Conservation (phyloP, 192 early-diverging fungal genomes). For the Oehlia diaphana region DNA sequence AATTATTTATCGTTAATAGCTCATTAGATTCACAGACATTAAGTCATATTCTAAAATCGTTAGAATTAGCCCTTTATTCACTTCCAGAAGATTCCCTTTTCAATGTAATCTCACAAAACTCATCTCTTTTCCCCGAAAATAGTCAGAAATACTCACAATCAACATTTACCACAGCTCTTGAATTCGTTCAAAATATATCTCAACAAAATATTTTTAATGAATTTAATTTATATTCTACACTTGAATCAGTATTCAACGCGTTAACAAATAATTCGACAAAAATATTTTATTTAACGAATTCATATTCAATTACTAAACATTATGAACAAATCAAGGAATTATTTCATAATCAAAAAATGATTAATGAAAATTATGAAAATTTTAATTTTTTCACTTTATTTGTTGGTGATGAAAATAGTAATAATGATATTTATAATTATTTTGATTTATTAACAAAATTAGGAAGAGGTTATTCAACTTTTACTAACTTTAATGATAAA, state of each 20-base stretch:
- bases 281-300: not conserved
- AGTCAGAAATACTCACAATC: conserved; percentile 39
- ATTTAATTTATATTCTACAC: not conserved
- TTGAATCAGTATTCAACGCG: not conserved
- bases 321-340: not conserved
- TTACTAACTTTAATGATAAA: not conserved
- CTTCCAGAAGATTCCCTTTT: conserved; percentile 43
- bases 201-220: not conserved
- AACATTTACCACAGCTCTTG: conserved; percentile 37
- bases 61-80: conserved; percentile 49
- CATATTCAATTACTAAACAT: not conserved
- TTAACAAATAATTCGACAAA: not conserved
- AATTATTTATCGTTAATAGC: not conserved
- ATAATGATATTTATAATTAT: not conserved
- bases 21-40: conserved; percentile 49
- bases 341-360: not conserved
- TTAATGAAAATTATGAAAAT: not conserved
- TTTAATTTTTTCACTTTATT: not conserved
- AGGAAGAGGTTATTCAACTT: not conserved
- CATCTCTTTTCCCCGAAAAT: conserved; percentile 36
- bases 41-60: conserved; percentile 33
- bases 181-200: conserved; percentile 33
- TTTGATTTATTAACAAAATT: not conserved
- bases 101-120: conserved; percentile 47
- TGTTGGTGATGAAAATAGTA: not conserved